Base-by-base conservation (phyloP, 1,284 basidiomycete genomes). In the Trametes polyzona region DNA sequence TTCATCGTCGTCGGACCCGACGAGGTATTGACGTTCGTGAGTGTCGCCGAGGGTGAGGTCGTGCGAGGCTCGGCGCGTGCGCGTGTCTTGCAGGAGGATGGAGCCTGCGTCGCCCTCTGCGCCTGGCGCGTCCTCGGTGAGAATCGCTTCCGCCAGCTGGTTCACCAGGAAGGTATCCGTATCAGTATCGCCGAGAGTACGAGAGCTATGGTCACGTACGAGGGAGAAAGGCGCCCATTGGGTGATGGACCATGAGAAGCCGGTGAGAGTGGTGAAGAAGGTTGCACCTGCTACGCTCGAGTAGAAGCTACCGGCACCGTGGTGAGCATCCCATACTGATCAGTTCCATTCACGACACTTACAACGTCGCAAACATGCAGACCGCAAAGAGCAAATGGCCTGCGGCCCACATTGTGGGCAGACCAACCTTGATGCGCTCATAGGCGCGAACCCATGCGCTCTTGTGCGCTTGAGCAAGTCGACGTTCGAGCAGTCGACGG, bases 191-290 rank as follows among this genome's bases (percentile, higher is more conserved):
- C n/a, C n/a, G n/a, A n/a, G n/a, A n/a, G n/a, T n/a, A n/a, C n/a
- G n/a, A n/a, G n/a, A n/a, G n/a, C n/a, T n/a, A n/a, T n/a, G n/a
- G n/a, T n/a, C 5, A 75, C 84, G 57, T 64, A 90, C 89, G 67
- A 92, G 71, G 1, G 89, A 83, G 70, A 90, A 92, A 3, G 90
- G 90, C 9, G 83, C 90, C 92, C 92, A 93, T 71, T 86, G 84
- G 0, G 86, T 83, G 52, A 93, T 80, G 1, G 90, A 89, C 88
- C 88, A 93, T 10, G 88, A 84, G 62, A 93, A 85, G 0, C 92
- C 92, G 4, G 84, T 82, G 12, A 88, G 60, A 9, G 85, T 81
- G 35, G 93, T 80, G 43, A 93, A 77, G 23, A 84, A 62, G 0
- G 86, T 89, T 19, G 88, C 85, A 0, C 86, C 84, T 19, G 69